Base-by-base conservation (phyloP, 2,329 filamentous ascomycete genomes). In the Paecilomyces niveus region DNA sequence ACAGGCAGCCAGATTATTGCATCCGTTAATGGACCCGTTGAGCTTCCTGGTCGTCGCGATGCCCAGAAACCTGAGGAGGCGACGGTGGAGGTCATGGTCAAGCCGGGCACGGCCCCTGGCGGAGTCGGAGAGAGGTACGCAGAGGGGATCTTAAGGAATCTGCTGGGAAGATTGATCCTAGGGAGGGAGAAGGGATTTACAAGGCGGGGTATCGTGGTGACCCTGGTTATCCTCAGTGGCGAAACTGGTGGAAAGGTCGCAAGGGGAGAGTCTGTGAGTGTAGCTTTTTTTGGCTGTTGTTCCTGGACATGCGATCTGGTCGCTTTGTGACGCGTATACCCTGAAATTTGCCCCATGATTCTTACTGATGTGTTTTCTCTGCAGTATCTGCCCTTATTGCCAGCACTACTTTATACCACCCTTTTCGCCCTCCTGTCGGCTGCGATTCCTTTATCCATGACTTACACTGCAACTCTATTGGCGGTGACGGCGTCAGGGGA, bases 21-120 rank as follows among this genome's bases (percentile, higher is more conserved):
- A 58, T 88, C 90, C 13, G 91, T 96, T 64, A 97, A 96, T 75
- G 94, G 93, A 0, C 94, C 94, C 15, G 85, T 97, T 65, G 94
- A 99, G 78, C 90, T 93, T 15, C 86, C 74, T 13, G 74, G 87
- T 66, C 85, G 92, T 68, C 86, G 90, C 67, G 93, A 99, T 71
- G 69, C 74, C 24, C 91, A 97, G 73, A 85, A 94, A 64, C 89
- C 94, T 7, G 92, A 96, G 74, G 92, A 97, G 78, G 91, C 93
- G 29, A 85, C 88, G 54, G 81, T 99, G 64, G 94, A 97, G 75
- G 90, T 99, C 59, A 86, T 93, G 71, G 85, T 99, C 63, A 86
- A 94, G 72, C 93, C 93, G 54, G 88, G 89, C 35, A 86, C 88
- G 63, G 92, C 92, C 15, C 87, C 94, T 53, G 91, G 89, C 79